A percentile compares a stretch with the other conserved stretches of the same genome.
These are phyloP conservation scores for Dichotomopilus funicola DNA, from an alignment of 2,329 filamentous ascomycete species.

Conservation along the genomic window DNA sequence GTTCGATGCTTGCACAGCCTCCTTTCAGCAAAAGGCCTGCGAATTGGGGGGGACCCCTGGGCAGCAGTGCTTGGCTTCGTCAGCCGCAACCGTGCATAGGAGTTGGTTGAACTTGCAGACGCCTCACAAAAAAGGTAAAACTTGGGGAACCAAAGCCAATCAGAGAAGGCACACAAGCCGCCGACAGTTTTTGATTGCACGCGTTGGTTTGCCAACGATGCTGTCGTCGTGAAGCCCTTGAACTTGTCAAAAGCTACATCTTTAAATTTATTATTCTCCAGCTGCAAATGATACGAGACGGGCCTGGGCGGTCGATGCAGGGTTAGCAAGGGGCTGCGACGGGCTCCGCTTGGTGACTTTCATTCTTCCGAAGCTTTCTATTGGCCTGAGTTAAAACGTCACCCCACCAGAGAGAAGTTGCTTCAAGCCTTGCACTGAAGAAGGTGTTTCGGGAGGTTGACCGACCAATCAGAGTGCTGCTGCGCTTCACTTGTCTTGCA, in stretches of 20 bases:
- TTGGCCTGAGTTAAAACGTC: not conserved
- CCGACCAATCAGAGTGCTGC: slow-evolving; percentile 2
- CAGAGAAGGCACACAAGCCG: not conserved
- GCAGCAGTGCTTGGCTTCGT: slow-evolving; percentile 7
- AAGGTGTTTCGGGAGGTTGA: slow-evolving; percentile 3
- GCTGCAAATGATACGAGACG: not conserved
- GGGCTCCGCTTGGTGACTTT: not conserved
- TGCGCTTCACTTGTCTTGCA: not conserved
- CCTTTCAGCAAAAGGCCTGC: slow-evolving; percentile 16
- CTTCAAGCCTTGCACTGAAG: not conserved
- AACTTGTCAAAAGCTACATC: too few species aligned
- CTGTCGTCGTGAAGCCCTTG: too few species aligned
- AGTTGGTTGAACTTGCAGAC: not conserved
- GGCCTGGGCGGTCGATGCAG: not conserved
- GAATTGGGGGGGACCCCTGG: slow-evolving; percentile 5
- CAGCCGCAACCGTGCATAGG: slow-evolving; percentile 7
- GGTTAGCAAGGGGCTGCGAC: not conserved
- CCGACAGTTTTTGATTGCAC: not conserved
- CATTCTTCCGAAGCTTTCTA: not conserved
- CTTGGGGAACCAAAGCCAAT: slow-evolving; percentile 1
- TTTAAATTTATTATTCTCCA: too few species aligned
- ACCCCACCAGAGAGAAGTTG: not conserved
- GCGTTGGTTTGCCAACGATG: not conserved
- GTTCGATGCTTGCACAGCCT: slow-evolving; percentile 17
- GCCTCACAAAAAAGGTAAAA: not conserved